phyloP scores from a whole-genome alignment of 495 filamentous ascomycete genomes.

The Clavariopsis aquatica region DNA sequence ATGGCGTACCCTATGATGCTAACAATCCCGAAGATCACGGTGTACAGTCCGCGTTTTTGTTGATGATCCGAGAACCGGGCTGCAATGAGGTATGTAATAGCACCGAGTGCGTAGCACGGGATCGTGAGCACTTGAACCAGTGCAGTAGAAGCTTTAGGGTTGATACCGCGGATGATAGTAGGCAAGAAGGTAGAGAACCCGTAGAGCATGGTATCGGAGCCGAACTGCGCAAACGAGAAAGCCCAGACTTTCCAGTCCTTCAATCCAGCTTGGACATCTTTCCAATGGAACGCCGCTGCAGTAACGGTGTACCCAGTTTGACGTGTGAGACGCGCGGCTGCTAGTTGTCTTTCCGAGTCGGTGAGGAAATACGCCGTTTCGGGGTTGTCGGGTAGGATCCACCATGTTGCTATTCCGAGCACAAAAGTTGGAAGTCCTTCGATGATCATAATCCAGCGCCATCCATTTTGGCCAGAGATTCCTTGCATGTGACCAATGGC shows the following conservation, averaged over 20 bases:
- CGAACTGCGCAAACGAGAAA: constrained; percentile 69
- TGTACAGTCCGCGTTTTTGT: constrained; percentile 63
- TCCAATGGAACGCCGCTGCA: constrained; percentile 61
- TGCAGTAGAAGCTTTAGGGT: constrained; percentile 57
- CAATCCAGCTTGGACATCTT: constrained; percentile 55
- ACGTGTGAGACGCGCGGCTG: constrained; percentile 26
- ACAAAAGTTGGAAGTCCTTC: constrained; percentile 71
- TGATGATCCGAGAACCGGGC: constrained; percentile 63
- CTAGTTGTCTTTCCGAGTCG: constrained; percentile 37
- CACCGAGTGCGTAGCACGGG: constrained; percentile 71
- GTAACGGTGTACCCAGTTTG: constrained; percentile 61
- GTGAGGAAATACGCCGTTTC: constrained; percentile 45
- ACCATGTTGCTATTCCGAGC: constrained; percentile 62
- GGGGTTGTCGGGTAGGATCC: constrained; percentile 65
- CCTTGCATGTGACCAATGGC: constrained; percentile 73
- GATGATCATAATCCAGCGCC: constrained; percentile 70
- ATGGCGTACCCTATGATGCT: constrained; percentile 70
- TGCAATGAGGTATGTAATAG: constrained; percentile 62
- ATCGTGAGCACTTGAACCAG: constrained; percentile 76
- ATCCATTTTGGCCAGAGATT: constrained; percentile 59
- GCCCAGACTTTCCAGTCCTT: constrained; percentile 65
- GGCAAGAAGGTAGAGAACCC: constrained; percentile 76
- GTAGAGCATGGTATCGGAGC: constrained; percentile 72
- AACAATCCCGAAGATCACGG: constrained; percentile 57
- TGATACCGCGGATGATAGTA: constrained; percentile 72